A percentile compares a stretch with the other conserved stretches of the same genome.
phyloP scores from a whole-genome alignment of 129 eudicot species.

The Arctium minus region DNA sequence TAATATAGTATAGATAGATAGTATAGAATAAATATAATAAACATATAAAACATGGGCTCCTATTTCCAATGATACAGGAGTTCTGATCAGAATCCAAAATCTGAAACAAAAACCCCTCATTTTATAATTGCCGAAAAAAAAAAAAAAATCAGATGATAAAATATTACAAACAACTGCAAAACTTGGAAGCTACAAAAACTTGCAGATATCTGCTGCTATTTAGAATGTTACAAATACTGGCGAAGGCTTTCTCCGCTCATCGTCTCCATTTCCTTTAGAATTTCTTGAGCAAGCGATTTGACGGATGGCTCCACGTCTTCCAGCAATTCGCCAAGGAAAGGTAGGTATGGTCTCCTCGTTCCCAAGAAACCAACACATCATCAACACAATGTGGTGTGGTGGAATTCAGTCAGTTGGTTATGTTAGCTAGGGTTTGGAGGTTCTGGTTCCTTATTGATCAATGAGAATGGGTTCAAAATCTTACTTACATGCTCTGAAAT shows the following conservation, averaged over 20 bases:
- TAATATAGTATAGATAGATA: no score
- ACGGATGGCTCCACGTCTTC: constrained; percentile 78
- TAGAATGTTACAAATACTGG: constrained; percentile 19
- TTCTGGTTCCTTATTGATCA: no score
- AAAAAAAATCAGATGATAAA: neutral
- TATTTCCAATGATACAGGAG: no score
- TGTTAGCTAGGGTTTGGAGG: no score
- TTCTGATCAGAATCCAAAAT: no score
- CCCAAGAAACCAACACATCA: constrained; percentile 69
- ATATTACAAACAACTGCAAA: neutral
- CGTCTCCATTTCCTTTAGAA: constrained; percentile 74
- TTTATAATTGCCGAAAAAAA: neutral
- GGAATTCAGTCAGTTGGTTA: no score
- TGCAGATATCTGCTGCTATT: neutral
- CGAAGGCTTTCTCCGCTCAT: constrained; percentile 82
- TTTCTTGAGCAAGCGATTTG: constrained; percentile 87
- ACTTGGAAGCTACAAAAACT: neutral
- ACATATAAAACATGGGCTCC: no score
- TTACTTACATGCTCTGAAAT: no score
- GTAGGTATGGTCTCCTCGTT: constrained; percentile 51
- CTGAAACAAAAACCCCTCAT: neutral
- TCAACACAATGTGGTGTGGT: constrained; percentile 29
- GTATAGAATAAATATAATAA: no score
- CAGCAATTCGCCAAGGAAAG: constrained; percentile 74
- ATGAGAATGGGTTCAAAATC: no score